Evolutionary conservation across 257 asterid species (phyloP).

Genomic region (Cynanchum wilfordii): DNA sequence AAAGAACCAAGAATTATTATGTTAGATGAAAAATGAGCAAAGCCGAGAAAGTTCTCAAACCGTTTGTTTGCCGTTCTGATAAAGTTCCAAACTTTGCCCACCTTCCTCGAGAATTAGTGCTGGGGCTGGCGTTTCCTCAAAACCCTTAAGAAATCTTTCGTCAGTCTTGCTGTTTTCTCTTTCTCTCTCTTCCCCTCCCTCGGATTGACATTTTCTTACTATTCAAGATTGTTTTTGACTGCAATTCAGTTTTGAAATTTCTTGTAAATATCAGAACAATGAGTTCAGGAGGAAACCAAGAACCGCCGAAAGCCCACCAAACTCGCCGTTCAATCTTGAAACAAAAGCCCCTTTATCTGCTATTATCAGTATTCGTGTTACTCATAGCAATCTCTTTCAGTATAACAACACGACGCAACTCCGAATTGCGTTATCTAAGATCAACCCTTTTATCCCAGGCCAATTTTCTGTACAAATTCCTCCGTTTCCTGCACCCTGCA

Average conservation of each 20-base stretch:
- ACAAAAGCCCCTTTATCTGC: slow-evolving; percentile 33
- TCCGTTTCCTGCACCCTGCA: slow-evolving; percentile 14
- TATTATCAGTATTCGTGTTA: slow-evolving; percentile 43
- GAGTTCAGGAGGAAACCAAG: slow-evolving; percentile 37
- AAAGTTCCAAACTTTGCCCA: not conserved
- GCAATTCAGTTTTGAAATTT: not conserved
- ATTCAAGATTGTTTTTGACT: not conserved
- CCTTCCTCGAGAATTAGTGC: not conserved
- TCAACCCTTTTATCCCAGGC: slow-evolving; percentile 24
- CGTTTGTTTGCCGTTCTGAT: not conserved
- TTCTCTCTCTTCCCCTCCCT: not conserved
- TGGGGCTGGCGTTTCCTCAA: not conserved
- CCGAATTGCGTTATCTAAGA: slow-evolving; percentile 24
- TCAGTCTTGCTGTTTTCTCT: not conserved
- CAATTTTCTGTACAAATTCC: slow-evolving; percentile 21
- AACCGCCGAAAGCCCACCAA: slow-evolving; percentile 24
- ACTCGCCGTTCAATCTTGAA: slow-evolving; percentile 11
- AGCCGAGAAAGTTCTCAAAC: not conserved
- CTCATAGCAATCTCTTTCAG: slow-evolving; percentile 42
- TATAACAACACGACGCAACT: slow-evolving; percentile 19
- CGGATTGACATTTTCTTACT: not conserved
- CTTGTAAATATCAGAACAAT: slow-evolving; percentile 7
- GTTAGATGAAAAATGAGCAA: not conserved
- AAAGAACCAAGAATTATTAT: no score
- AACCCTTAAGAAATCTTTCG: not conserved